Base-by-base conservation (phyloP, 768 basidiomycete species). In the Mycena alexandri region DNA sequence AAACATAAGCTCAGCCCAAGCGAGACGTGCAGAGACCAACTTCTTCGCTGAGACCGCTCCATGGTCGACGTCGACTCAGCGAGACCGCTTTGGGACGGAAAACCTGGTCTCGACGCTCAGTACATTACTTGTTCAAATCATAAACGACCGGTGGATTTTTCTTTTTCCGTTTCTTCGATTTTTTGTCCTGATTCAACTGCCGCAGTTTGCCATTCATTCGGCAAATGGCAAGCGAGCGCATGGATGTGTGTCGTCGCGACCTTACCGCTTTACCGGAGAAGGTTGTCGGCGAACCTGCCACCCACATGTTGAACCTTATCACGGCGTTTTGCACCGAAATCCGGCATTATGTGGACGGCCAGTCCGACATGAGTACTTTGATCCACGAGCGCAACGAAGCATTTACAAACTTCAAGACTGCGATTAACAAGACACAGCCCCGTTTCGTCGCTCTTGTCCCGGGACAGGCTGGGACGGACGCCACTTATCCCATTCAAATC, bases 31-130 rank as follows among this genome's bases (percentile, higher is more conserved):
- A 1, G 85, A 85, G 65, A 52, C 61, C 1, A 48, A 52, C 0
- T 85, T 81, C 59, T 85, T 85, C 68, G 38, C 56, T 2, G 69
- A 54, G 1, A 80, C 77, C 0, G 5, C 61, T 8, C 84, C 82
- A 1, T 86, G 85, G 84, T 71, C 70, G 1, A 66, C 50, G 8
- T 78, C 78, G 4, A 9, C 58, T 0, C 58, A 72, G 12, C 69
- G 68, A 38, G 29, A 71, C 17, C 75, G 80, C 1, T 81, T 84
- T 24, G 84, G 84, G 1, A 82, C 77, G 4, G 63, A 65, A 0
- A 76, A 80, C 51, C 71, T 84, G 17, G 75, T 81, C 19, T 56
- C 69, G 0, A 78, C 75, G 25, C 68, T 85, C 2, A 82, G 81
- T 61, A 73, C 70, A 1, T 73, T 80, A 11, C 75, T 85, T 10